These are phyloP conservation scores for Penicillium sp. DNA, from an alignment of 2,329 filamentous ascomycete species.

Conservation along the genomic window DNA sequence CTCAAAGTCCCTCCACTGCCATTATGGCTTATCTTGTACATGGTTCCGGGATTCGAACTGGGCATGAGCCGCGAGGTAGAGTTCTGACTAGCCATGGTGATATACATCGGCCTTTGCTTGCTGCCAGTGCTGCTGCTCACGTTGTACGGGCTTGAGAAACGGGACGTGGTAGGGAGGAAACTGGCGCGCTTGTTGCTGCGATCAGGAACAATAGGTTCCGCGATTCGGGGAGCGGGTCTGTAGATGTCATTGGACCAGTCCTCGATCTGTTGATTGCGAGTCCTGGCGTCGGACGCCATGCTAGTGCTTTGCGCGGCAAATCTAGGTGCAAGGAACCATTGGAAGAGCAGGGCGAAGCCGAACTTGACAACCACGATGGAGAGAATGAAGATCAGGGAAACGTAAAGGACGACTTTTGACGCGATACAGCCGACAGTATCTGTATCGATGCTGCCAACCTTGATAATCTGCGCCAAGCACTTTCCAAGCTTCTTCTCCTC, in stretches of 20 bases:
- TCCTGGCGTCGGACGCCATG: conserved; percentile 73
- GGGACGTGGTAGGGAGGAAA: conserved; percentile 88
- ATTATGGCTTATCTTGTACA: conserved; percentile 62
- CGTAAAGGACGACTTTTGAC: conserved; percentile 92
- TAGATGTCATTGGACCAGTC: conserved; percentile 99
- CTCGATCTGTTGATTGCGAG: conserved; percentile 89
- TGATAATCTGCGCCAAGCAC: conserved; percentile 90
- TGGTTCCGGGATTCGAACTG: conserved; percentile 50
- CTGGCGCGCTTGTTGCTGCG: conserved; percentile 75
- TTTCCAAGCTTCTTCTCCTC: conserved; percentile 76
- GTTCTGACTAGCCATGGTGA: conserved; percentile 92
- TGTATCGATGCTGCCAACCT: conserved; percentile 91
- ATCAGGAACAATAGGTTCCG: conserved; percentile 69
- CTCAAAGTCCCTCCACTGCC: conserved; percentile 56
- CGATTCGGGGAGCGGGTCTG: conserved; percentile 75
- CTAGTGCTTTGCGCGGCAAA: conserved; percentile 85
- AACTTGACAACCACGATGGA: conserved; percentile 85
- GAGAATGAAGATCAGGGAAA: conserved; percentile 86
- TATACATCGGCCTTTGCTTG: conserved; percentile 59
- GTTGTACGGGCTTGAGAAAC: conserved; percentile 88
- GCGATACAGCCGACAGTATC: conserved; percentile 97
- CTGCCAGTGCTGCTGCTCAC: conserved; percentile 48
- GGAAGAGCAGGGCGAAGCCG: conserved; percentile 81
- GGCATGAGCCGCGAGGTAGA: conserved; percentile 69
- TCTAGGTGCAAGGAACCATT: conserved; percentile 88